Percentiles rank a stretch among this genome's conserved stretches.
phyloP scores from a whole-genome alignment of 768 basidiomycete genomes.

The Melanogaster broomeanus region DNA sequence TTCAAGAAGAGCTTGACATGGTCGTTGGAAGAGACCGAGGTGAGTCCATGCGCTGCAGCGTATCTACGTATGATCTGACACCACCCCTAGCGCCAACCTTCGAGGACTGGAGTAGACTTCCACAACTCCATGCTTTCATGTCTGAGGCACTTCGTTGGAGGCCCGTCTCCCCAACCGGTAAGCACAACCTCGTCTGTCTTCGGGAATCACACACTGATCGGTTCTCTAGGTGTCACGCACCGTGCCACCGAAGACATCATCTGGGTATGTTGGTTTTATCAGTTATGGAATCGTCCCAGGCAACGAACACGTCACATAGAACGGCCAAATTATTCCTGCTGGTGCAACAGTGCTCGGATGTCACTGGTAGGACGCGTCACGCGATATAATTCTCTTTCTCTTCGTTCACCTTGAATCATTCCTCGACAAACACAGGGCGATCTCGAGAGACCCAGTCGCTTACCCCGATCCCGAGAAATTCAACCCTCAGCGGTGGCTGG shows the following conservation, averaged over 20 bases:
- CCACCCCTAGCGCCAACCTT: slow-evolving; percentile 34
- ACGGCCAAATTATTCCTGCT: slow-evolving; percentile 23
- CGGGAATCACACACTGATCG: neutral
- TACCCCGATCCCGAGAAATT: slow-evolving; percentile 53
- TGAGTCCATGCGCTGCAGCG: neutral
- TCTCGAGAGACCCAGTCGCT: slow-evolving; percentile 59
- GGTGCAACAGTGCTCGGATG: slow-evolving; percentile 20
- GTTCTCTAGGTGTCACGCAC: neutral
- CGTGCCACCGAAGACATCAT: slow-evolving; percentile 9
- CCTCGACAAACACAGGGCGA: slow-evolving; percentile 36
- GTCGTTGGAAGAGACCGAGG: slow-evolving; percentile 43
- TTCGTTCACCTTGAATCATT: too few relatives aligned
- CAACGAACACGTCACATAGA: slow-evolving; percentile 2
- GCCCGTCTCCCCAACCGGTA: slow-evolving; percentile 31
- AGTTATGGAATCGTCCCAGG: slow-evolving; percentile 35
- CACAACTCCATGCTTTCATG: slow-evolving; percentile 35
- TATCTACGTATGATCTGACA: neutral
- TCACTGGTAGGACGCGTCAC: slow-evolving; percentile 14
- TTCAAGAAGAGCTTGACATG: slow-evolving; percentile 51
- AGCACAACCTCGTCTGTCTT: neutral
- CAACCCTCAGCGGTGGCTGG: slow-evolving; percentile 54
- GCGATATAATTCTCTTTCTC: too few relatives aligned
- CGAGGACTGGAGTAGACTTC: slow-evolving; percentile 29
- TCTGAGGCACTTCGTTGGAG: slow-evolving; percentile 39
- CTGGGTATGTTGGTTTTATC: slow-evolving; percentile 3